Evolutionary conservation across 805 yeast species (phyloP), one percentile per base, ranked within the genome.

Genomic region (Hanseniaspora thailandica): DNA sequence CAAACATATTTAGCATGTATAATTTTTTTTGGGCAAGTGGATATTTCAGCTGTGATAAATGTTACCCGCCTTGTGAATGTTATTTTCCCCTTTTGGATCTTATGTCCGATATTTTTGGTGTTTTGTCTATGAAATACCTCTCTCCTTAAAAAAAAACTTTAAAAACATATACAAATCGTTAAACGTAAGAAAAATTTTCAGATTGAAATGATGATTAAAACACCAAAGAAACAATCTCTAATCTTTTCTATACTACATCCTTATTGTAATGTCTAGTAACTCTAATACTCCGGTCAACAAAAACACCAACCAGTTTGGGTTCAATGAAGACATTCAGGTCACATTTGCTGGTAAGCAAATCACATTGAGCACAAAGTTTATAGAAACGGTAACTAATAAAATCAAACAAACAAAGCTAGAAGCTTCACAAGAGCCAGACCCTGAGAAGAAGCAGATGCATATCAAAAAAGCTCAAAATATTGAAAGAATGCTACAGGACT

Each of bases 311-410:
- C 46, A 43, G 23, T 28, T 30, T 19, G 31, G n/a, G 6, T 49
- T 49, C 28, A 43, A 49, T 10, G 35, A 34, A 12, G 34, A 41
- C 17, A 49, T 49, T 13, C 41, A 49, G 23, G 53, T 49, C 5
- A 41, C 43, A 4, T 49, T 49, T 41, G 53, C 53, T 9, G 34
- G 35, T 12, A 38, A 49, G 23, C 53, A 49, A 26, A 49, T 49
- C 20, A 49, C 49, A 4, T n/a, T 45, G 15, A 45, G 31, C 28
- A 36, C 9, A n/a, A 34, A 35, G 22, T 35, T 45, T 30, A 20
- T 45, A 28, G 54, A 44, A 20, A 25, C 41, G 26, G 31, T 17
- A 3, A 47, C 43, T 28, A 20, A 30, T 63, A 49, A 65, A 64
- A 35, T 57, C 40, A 45, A 53, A 47, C 48, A 44, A 35, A 15